Evolutionary conservation across 768 basidiomycete genomes (phyloP).

Genomic region (Trametes punicea): DNA sequence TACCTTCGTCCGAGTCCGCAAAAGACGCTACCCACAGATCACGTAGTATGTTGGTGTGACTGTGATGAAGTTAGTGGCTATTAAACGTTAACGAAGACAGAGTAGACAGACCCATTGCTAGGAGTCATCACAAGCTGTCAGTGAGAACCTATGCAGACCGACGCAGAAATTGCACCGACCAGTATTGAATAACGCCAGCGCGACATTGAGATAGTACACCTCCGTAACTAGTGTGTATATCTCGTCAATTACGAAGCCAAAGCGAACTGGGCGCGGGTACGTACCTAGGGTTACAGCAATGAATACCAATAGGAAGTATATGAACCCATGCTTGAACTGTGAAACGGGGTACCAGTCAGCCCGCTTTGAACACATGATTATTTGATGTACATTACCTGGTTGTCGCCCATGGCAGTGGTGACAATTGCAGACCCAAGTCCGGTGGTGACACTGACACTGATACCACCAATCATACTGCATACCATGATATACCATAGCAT

Average conservation of each 20-base stretch:
- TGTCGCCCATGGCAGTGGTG: conserved; percentile 67
- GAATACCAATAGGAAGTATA: conserved; percentile 83
- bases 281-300: conserved; percentile 76
- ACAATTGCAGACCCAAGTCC: conserved; percentile 92
- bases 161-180: conserved; percentile 40
- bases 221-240: conserved; percentile 60
- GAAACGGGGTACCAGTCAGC: conserved; percentile 6
- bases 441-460: conserved; percentile 91
- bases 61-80: conserved; percentile 32
- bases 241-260: conserved; percentile 3
- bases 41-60: conserved; percentile 89
- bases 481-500: conserved; percentile 96
- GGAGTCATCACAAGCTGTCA: neutral
- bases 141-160: neutral
- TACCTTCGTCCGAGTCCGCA: neutral
- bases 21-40: conserved; percentile 51
- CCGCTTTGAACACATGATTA: neutral
- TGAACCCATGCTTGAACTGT: conserved; percentile 90
- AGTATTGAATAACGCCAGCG: conserved; percentile 93
- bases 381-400: conserved; percentile 56
- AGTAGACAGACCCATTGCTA: conserved; percentile 60
- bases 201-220: conserved; percentile 94
- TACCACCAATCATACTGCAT: conserved; percentile 95
- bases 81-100: neutral
- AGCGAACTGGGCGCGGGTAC: conserved; percentile 27